Evolutionary conservation across 352 stramenopile species (phyloP), one percentile per base, ranked within the genome.

Genomic region (Pythium dissotocum): DNA sequence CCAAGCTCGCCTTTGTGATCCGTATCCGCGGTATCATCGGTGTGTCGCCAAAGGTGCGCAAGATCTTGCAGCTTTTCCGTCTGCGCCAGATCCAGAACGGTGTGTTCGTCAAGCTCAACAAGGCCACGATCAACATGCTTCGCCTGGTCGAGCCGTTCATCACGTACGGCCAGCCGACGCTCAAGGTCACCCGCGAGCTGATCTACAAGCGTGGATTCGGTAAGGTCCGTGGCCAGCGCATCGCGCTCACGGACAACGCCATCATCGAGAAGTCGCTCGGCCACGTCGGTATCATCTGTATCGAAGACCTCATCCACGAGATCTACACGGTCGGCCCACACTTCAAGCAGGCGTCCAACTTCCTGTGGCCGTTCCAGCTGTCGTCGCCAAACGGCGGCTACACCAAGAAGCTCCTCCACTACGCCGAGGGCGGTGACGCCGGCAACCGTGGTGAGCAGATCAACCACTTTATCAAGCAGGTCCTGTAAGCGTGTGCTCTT

Each of bases 131-230:
- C 77, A 98, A 99, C 79, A 99, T 99, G 97, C 93, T 99, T 64
- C 94, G 97, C 75, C 89, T 99, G 30, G 97, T 99, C 16, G 97
- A 99, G 80, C 97, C 97, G 12, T 99, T 99, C 80, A 94, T 99
- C 54, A 98, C 97, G 28, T 99, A 99, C 83, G 98, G 98, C 51
- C 97, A 98, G 84, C 98, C 98, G 33, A 98, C 97, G 74, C 90
- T 99, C n/a, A 98, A 99, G 78, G 97, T 97, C 63, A 94, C 98
- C 53, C 87, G 97, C 66, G 96, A 99, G 85, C 86, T 99, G 26
- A 97, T 99, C 77, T 99, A 99, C 93, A 99, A 99, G 97, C 93
- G 98, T 80, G 98, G 98, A 75, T 99, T 98, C 78, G 98, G 96
- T 77, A 99, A 99, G 93, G 87, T 99, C 61, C 91, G 97, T 74